Base-by-base conservation (phyloP, 129 eudicot species). In the Rutidosis leptorrhynchoides region DNA sequence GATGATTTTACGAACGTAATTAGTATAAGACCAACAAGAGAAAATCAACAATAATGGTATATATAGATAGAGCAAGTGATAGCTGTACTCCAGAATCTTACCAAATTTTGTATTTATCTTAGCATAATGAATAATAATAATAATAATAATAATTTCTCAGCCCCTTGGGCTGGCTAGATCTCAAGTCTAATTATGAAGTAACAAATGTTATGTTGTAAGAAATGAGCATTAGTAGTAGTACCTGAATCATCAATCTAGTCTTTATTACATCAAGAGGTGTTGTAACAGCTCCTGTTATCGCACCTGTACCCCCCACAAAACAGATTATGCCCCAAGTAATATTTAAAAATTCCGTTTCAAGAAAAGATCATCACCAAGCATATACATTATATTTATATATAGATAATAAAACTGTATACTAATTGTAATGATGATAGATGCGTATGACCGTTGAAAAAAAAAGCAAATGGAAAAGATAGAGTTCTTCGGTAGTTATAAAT, bases 221-320 rank as follows among this genome's bases (percentile, higher is more conserved):
- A 25, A 7, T 25, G 32, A n/a, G 24, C 21, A 62, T 15, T 22
- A 42, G 52, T 51, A 29, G 30, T 23, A 10, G 15, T 69, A 89
- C 96, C 94, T 89, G 95, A 69, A 82, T 72, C 96, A 89, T 89
- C 70, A 89, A 64, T 62, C 96, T 80, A 42, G 96, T 89, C 66
- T 89, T 89, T 54, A 83, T 81, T 75, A 88, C 92, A 76, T 88
- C 96, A 6, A 85, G 82, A 26, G 96, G 92, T 70, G 92, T 88
- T 26, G 96, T 88, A 65, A 85, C 65, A 40, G 90, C 90, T 71
- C 96, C 90, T 10, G 87, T 89, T 27, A 90, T 77, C 33, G 90
- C 95, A 68, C 97, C 97, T 90, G 83, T 45, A 71, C 62, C 42
- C 62, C 62, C 42, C 62, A 20, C 42, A 55, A 69, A 28, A 29